Conservation (phyloP, 352 stramenopile genomes). For the Lagenidium giganteum region DNA sequence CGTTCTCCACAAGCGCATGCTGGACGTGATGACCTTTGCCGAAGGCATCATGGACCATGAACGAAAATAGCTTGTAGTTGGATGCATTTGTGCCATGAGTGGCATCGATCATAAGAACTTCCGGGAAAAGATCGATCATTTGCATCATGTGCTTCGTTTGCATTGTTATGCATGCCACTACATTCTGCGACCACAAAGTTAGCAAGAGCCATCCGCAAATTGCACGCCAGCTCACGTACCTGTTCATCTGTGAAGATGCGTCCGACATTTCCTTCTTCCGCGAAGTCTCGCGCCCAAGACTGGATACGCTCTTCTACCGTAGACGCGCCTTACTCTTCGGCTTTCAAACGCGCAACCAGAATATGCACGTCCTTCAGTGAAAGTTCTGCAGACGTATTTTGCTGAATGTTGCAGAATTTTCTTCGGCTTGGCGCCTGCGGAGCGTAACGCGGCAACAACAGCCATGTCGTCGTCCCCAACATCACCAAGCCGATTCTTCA, state of each 20-base stretch:
- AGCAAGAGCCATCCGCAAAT: constrained; percentile 1
- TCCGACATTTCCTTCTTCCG: constrained; percentile 9
- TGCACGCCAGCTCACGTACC: not conserved
- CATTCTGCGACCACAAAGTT: constrained; percentile 3
- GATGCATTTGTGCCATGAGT: constrained; percentile 15
- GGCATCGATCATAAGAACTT: constrained; percentile 16
- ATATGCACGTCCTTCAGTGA: not conserved
- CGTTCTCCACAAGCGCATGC: constrained; percentile 16
- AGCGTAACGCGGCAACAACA: no score
- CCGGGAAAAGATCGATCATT: constrained; percentile 8
- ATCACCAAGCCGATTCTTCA: no score
- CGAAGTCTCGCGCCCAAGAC: constrained; percentile 12
- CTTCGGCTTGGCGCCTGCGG: no score
- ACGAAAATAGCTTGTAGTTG: constrained; percentile 20
- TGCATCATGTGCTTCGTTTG: constrained; percentile 14
- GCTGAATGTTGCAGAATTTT: no score
- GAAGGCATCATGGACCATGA: constrained; percentile 14
- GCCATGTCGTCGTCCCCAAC: no score
- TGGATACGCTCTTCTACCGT: not conserved
- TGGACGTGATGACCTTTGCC: constrained; percentile 16
- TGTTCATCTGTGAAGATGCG: constrained; percentile 10
- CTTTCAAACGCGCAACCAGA: not conserved
- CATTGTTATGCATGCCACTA: constrained; percentile 14
- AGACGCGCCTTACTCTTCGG: not conserved
- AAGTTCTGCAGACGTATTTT: no score